These are phyloP conservation scores for Magnolia changhungtana DNA, from an alignment of 164 flowering plant species.

Conservation along the genomic window DNA sequence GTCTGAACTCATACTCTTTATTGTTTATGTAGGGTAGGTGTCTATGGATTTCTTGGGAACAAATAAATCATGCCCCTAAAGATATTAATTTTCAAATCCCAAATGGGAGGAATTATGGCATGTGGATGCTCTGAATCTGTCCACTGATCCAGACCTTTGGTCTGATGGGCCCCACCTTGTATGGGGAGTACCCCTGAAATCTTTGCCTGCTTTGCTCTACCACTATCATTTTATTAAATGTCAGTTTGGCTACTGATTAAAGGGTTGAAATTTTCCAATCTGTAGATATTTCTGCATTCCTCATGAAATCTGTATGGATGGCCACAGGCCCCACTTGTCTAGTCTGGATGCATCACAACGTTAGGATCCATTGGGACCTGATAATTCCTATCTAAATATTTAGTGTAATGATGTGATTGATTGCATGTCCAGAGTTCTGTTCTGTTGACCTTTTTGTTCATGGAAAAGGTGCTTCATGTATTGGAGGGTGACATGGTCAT, in stretches of 20 bases:
- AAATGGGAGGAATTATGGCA: too few species aligned
- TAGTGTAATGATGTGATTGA: background rate
- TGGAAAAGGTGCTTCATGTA: constrained; percentile 59
- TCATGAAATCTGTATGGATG: background rate
- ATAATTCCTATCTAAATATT: background rate
- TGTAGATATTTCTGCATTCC: background rate
- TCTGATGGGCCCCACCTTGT: too few species aligned
- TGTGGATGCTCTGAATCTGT: too few species aligned
- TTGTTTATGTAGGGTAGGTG: too few species aligned
- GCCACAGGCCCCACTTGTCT: too few species aligned
- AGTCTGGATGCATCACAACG: too few species aligned
- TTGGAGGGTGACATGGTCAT: constrained; percentile 79
- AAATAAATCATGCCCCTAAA: background rate
- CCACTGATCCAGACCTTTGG: too few species aligned
- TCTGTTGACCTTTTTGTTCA: background rate
- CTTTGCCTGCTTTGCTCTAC: too few species aligned
- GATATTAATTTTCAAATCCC: too few species aligned
- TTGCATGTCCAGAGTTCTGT: background rate
- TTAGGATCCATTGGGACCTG: background rate
- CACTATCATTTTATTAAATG: background rate
- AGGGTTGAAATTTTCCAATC: background rate
- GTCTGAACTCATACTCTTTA: background rate
- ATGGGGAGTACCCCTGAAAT: too few species aligned
- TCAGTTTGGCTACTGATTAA: background rate
- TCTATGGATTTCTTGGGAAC: background rate